Evolutionary conservation across 257 asterid species (phyloP).

Genomic region (Capsicum rhomboideum): DNA sequence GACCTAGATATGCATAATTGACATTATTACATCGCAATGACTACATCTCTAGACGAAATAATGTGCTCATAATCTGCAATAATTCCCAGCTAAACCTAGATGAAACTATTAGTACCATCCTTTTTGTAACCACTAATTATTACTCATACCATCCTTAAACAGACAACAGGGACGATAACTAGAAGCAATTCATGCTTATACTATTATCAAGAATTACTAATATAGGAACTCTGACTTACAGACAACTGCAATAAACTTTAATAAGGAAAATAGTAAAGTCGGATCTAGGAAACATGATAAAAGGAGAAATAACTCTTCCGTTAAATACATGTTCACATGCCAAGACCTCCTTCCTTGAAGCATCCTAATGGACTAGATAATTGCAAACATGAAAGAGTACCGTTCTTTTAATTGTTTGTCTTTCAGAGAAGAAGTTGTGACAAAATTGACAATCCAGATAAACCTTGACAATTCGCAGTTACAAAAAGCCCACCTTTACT

Average conservation of each 20-base stretch:
- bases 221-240: neutral
- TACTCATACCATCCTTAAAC: neutral
- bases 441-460: neutral
- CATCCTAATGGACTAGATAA: neutral
- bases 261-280: neutral
- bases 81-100: neutral
- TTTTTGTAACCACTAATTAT: neutral
- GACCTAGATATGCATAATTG: neutral
- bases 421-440: neutral
- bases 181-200: neutral
- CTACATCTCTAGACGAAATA: neutral
- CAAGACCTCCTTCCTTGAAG: neutral
- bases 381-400: neutral
- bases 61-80: neutral
- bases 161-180: neutral
- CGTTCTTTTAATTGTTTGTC: neutral
- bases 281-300: neutral
- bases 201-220: neutral
- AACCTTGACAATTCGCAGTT: neutral
- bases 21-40: neutral
- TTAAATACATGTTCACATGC: neutral
- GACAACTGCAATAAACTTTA: neutral
- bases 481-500: neutral
- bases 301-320: neutral
- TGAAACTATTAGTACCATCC: neutral